Evolutionary conservation across 2,329 filamentous ascomycete genomes (phyloP).

Genomic region (Fusarium sp.): DNA sequence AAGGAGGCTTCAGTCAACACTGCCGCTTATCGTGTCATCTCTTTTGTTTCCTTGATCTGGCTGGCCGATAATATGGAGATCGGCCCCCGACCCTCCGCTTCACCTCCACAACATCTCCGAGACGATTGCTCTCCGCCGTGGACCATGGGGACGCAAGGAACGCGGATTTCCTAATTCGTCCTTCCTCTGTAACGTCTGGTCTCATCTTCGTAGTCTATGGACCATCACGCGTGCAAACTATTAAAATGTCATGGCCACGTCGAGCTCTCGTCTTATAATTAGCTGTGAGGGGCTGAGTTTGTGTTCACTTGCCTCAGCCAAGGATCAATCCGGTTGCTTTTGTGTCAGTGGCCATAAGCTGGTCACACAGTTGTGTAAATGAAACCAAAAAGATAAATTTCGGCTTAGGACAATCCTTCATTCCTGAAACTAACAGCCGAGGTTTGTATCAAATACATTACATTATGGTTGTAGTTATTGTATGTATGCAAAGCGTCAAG

Average conservation of each 20-base stretch:
- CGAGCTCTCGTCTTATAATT: constrained; percentile 17
- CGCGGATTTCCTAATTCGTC: background rate
- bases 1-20: constrained; percentile 12
- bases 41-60: constrained; percentile 5
- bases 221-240: constrained; percentile 3
- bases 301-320: constrained; percentile 7
- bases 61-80: constrained; percentile 17
- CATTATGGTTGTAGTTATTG: background rate
- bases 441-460: background rate
- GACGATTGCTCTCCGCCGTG: constrained; percentile 25
- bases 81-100: constrained; percentile 14
- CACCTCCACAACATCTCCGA: constrained; percentile 32
- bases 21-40: constrained; percentile 3
- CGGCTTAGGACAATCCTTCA: constrained; percentile 2
- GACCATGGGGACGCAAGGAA: constrained; percentile 34
- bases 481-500: background rate
- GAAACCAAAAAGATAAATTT: background rate
- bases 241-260: constrained; percentile 25
- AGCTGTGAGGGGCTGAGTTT: constrained; percentile 17
- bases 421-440: constrained; percentile 12
- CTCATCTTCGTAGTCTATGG: constrained; percentile 20
- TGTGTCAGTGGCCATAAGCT: background rate
- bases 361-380: background rate
- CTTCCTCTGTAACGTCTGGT: constrained; percentile 13
- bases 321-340: constrained; percentile 12